Evolutionary conservation across 2,329 filamentous ascomycete species (phyloP), one percentile per base, ranked within the genome.

Genomic region (Colletotrichum karsti): DNA sequence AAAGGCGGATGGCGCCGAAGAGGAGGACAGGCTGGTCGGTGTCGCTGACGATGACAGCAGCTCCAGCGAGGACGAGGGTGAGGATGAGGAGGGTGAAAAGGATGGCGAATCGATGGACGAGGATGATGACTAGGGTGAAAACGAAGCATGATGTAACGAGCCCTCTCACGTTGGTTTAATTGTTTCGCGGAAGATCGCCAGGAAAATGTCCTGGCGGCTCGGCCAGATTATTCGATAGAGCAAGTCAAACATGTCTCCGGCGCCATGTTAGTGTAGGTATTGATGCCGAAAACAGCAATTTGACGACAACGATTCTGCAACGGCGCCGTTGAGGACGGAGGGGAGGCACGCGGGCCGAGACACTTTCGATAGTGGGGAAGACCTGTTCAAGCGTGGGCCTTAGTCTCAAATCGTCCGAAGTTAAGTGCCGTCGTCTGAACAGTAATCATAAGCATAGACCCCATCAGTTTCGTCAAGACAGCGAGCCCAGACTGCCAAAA

Each of bases 11-110:
- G 89, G 85, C 15, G 88, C 90, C 51, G 89, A 90, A 24, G 87
- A 89, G 78, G 95, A 89, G 78, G 95, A 99, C 80, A 88, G 93
- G 64, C 83, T 96, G 53, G 89, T 98, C 5, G 92, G 91, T 1
- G 85, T 97, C 53, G 86, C 88, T 37, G 87, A 91, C 50, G 86
- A 91, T 61, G 89, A 90, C 70, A 92, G 90, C 72, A 91, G 92
- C 70, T 88, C 87, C 55, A 89, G 90, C 66, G 87, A 87, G 51
- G 87, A 85, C 13, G 87, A 81, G 39, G 87, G 82, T 28, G 77
- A 75, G 7, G 72, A 77, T 42, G 80, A 81, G 33, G 82, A 78
- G 33, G 80, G 79, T 8, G 72, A 77, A 57, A 80, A 80, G 30
- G 82, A 79, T 39, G 81, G 78, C 1, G 85, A 86, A 41, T 87